Evolutionary conservation across 805 yeast genomes (phyloP).

Genomic region (Yarrowia osloensis): DNA sequence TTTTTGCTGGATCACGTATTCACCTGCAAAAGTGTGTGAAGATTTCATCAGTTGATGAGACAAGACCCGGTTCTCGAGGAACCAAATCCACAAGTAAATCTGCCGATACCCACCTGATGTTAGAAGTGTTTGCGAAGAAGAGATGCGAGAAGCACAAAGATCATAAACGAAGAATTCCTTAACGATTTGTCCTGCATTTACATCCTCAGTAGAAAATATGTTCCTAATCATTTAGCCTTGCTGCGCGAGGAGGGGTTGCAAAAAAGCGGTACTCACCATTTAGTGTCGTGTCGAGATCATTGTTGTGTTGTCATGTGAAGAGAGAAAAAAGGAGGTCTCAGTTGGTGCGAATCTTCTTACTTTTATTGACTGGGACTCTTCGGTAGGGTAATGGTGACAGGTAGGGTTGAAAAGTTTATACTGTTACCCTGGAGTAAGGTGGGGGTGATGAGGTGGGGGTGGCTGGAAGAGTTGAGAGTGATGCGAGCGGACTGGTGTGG

Average conservation of each 20-base stretch:
- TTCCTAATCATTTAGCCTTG: constrained; percentile 27
- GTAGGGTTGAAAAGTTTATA: neutral
- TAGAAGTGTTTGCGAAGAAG: constrained; percentile 19
- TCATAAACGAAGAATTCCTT: constrained; percentile 82
- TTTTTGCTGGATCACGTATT: constrained; percentile 75
- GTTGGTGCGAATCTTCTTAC: neutral
- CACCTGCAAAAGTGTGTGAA: constrained; percentile 43
- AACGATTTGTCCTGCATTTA: constrained; percentile 69
- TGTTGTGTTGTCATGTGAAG: neutral
- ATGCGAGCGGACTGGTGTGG: neutral
- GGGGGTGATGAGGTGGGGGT: neutral
- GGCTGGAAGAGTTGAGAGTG: neutral
- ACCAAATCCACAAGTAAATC: neutral
- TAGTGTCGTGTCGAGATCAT: neutral
- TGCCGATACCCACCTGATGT: constrained; percentile 29
- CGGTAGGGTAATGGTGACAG: neutral
- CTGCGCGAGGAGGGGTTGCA: neutral
- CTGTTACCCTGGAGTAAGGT: constrained; percentile 5
- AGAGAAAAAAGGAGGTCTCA: neutral
- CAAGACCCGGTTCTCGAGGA: neutral
- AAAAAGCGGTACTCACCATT: constrained; percentile 12
- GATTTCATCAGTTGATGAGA: constrained; percentile 36
- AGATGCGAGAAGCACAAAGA: constrained; percentile 36
- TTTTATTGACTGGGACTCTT: neutral
- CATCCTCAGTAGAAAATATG: constrained; percentile 58